phyloP scores from a whole-genome alignment of 225 moss, liverwort and hornwort genomes.

The Physcomitrellopsis africana region DNA sequence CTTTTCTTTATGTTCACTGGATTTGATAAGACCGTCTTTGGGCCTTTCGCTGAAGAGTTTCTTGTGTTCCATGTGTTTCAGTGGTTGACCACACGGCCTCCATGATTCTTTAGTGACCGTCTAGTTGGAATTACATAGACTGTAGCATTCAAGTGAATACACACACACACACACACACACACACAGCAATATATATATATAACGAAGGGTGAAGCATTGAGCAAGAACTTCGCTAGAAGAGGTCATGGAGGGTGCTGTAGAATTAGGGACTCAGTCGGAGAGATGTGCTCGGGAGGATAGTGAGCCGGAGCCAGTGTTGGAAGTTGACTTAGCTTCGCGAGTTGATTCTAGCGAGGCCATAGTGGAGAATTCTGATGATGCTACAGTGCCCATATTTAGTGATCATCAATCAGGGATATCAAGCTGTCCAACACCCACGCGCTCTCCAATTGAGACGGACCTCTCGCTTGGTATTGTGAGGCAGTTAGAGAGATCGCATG shows the following conservation, averaged over 20 bases:
- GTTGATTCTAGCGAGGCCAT: conserved; percentile 9
- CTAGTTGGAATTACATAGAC: neutral
- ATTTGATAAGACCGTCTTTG: conserved; percentile 6
- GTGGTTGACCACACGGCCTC: conserved; percentile 12
- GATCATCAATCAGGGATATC: conserved; percentile 21
- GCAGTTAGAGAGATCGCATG: conserved; percentile 21
- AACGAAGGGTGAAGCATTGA: conserved; percentile 6
- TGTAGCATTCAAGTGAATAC: neutral
- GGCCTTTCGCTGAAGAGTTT: conserved; percentile 10
- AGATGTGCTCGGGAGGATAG: conserved; percentile 5
- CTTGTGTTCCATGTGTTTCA: conserved; percentile 28
- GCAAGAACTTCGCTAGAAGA: conserved; percentile 4
- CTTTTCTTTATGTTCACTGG: conserved; percentile 25
- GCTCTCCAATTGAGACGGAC: conserved; percentile 21
- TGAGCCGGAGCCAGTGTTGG: conserved; percentile 15
- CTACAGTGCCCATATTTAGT: neutral
- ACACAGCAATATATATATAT: neutral
- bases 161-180: too few species aligned
- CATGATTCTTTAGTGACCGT: conserved; percentile 16
- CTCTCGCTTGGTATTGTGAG: conserved; percentile 29
- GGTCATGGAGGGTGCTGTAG: conserved; percentile 28
- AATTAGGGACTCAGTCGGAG: conserved; percentile 10
- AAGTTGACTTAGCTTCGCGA: conserved; percentile 21
- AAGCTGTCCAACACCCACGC: conserved; percentile 17
- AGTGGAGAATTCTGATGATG: conserved; percentile 12